Evolutionary conservation across 495 filamentous ascomycete species (phyloP).

Genomic region (Neurospora tetraspora): DNA sequence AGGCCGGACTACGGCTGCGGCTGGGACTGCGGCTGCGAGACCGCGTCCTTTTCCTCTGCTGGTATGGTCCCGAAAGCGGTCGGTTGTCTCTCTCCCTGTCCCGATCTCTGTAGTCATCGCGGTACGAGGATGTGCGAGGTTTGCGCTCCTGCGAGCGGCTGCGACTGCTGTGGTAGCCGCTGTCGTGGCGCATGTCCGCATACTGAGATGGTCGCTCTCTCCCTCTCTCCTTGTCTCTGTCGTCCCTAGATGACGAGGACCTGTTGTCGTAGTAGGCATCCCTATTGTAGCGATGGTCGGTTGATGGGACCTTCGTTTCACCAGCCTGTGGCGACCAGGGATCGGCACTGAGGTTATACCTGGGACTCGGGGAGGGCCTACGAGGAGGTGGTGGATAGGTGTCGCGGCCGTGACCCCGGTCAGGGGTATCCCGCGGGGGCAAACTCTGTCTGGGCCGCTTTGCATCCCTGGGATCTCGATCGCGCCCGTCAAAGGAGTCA

Average conservation of each 20-base stretch:
- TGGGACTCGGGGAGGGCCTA: constrained; percentile 3
- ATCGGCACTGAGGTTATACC: constrained; percentile 7
- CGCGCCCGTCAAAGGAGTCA: background rate
- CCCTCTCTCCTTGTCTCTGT: constrained; percentile 2
- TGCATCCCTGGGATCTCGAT: constrained; percentile 2
- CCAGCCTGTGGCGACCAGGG: constrained; percentile 20
- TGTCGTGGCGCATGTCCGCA: constrained; percentile 17
- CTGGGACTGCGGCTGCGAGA: background rate
- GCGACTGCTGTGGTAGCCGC: constrained; percentile 23
- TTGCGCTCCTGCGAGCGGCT: constrained; percentile 8
- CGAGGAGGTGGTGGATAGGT: background rate
- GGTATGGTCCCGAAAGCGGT: constrained; percentile 1
- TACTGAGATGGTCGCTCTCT: background rate
- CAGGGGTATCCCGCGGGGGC: background rate
- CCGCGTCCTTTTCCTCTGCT: constrained; percentile 1
- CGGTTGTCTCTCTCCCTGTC: constrained; percentile 8
- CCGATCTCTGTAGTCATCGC: constrained; percentile 7
- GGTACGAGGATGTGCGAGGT: background rate
- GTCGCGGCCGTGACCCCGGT: background rate
- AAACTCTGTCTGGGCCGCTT: constrained; percentile 10
- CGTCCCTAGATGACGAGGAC: constrained; percentile 7
- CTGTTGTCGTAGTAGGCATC: constrained; percentile 3
- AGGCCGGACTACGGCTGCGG: background rate
- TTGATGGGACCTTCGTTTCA: constrained; percentile 6
- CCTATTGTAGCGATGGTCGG: constrained; percentile 1